Conservation (phyloP, 441 rosid genomes). For the Aquilaria agallochum region DNA sequence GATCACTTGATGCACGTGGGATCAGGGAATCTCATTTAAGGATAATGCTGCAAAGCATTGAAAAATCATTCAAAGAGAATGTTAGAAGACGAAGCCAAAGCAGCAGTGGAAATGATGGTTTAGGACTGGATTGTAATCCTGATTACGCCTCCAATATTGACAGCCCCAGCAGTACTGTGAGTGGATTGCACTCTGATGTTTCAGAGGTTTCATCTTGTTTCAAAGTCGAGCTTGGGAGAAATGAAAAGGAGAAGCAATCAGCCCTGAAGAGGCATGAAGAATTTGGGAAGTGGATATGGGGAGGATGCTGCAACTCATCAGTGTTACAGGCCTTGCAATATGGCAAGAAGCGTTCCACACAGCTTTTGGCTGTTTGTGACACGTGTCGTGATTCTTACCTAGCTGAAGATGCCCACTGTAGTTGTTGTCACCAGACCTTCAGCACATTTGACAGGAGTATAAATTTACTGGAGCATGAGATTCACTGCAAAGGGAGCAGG, state of each 20-base stretch:
- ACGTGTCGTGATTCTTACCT: conserved; percentile 51
- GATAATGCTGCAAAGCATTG: conserved; percentile 86
- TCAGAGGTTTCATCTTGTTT: conserved; percentile 54
- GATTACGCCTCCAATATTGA: conserved; percentile 33
- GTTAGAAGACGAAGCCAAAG: conserved; percentile 35
- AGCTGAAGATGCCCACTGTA: conserved; percentile 51
- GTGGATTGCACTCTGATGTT: conserved; percentile 44
- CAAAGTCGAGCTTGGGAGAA: conserved; percentile 79
- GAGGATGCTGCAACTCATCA: conserved; percentile 51
- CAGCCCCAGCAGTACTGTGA: conserved; percentile 66
- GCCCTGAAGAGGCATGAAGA: conserved; percentile 72
- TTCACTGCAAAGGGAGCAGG: conserved; percentile 37
- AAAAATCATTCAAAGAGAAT: conserved; percentile 73
- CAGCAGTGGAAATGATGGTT: conserved; percentile 29
- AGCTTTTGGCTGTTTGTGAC: conserved; percentile 64
- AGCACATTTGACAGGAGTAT: conserved; percentile 23
- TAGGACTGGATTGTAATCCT: conserved; percentile 31
- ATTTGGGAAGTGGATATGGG: conserved; percentile 90
- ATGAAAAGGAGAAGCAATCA: conserved; percentile 51
- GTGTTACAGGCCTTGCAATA: conserved; percentile 54
- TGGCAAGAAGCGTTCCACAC: conserved; percentile 59
- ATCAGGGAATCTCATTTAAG: conserved; percentile 90
- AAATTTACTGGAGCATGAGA: conserved; percentile 32
- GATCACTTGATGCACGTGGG: conserved; percentile 90
- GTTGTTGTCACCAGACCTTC: conserved; percentile 60